Base-by-base conservation (phyloP, 106 monocot genomes). In the Gastrodia elata region DNA sequence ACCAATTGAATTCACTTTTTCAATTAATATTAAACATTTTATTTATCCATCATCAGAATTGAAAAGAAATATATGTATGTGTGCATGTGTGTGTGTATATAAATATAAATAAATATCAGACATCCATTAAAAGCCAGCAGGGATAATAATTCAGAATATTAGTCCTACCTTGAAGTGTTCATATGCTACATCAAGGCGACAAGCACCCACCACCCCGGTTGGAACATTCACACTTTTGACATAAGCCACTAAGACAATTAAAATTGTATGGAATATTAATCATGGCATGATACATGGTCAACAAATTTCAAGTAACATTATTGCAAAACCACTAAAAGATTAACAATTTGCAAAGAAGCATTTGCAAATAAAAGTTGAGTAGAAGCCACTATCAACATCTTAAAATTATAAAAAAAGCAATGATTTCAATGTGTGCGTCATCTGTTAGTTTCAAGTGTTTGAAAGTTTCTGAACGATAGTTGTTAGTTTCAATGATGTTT, bases 121-220 rank as follows among this genome's bases (percentile, higher is more conserved):
- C 7, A 0, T 15, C 6, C 13, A 20, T 35, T 33, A 64, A 33
- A 34, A 67, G 30, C 67, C 35, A 18, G 38, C 10, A 37, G 34
- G 30, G 38, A 13, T 18, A 7, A 14, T 36, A 32, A n/a, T 38
- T 35, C 37, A 67, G 13, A 67, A 67, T 67, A 36, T 38, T n/a
- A 67, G 38, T 18, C 67, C 4, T 67, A 98, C 98, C 91, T 93
- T 93, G 82, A 91, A 93, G 82, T 93, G 88, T 71, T 85, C 85
- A 78, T 91, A 93, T 39, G 98, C 98, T 36, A 91, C 83, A 82
- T 98, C 98, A 69, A 98, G 98, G 34, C 91, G 88, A 76, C 93
- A 93, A 84, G 91, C 84, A 75, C 98, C 98, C 65, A 98, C 93
- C 82, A 88, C 87, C 15, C 93, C 98, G 70, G 84, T 83, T 41